Percentiles rank a stretch among this genome's conserved stretches.
Evolutionary conservation across 495 filamentous ascomycete genomes (phyloP).

Genomic region (Aspergillus ostianus): DNA sequence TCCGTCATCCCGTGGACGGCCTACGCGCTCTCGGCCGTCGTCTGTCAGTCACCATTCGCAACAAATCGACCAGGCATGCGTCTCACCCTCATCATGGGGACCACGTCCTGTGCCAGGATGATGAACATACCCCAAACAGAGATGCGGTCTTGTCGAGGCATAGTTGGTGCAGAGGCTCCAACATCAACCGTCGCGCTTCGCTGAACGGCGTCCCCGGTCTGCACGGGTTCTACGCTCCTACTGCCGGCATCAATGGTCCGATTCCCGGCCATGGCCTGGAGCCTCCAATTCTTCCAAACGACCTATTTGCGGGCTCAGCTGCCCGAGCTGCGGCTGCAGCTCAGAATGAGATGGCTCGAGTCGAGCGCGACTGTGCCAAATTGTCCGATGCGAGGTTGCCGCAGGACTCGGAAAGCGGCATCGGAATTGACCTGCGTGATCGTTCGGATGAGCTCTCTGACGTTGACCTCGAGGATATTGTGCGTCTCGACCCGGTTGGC

Average conservation of each 20-base stretch:
- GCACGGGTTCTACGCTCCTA: slow-evolving; percentile 40
- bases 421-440: slow-evolving; percentile 68
- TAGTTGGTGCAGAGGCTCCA: slow-evolving; percentile 29
- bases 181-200: slow-evolving; percentile 40
- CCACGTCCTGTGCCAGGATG: slow-evolving; percentile 14
- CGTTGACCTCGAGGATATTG: slow-evolving; percentile 32
- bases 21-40: slow-evolving; percentile 46
- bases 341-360: slow-evolving; percentile 58
- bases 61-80: slow-evolving; percentile 39
- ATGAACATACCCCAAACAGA: slow-evolving; percentile 17
- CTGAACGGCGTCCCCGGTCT: slow-evolving; percentile 40
- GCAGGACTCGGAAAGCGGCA: slow-evolving; percentile 72
- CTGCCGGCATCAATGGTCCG: slow-evolving; percentile 26
- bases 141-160: slow-evolving; percentile 18
- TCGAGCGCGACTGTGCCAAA: slow-evolving; percentile 35
- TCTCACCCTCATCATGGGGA: slow-evolving; percentile 20
- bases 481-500: slow-evolving; percentile 61
- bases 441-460: slow-evolving; percentile 41
- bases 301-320: slow-evolving; percentile 61
- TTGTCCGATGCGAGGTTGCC: slow-evolving; percentile 34
- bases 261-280: slow-evolving; percentile 41
- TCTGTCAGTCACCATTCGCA: slow-evolving; percentile 43
- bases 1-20: slow-evolving; percentile 46
- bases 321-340: slow-evolving; percentile 68
- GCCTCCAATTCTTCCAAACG: slow-evolving; percentile 39